A percentile compares a stretch with the other conserved stretches of the same genome.
phyloP scores from a whole-genome alignment of 345 rosid genomes.

The Citrus maxima region DNA sequence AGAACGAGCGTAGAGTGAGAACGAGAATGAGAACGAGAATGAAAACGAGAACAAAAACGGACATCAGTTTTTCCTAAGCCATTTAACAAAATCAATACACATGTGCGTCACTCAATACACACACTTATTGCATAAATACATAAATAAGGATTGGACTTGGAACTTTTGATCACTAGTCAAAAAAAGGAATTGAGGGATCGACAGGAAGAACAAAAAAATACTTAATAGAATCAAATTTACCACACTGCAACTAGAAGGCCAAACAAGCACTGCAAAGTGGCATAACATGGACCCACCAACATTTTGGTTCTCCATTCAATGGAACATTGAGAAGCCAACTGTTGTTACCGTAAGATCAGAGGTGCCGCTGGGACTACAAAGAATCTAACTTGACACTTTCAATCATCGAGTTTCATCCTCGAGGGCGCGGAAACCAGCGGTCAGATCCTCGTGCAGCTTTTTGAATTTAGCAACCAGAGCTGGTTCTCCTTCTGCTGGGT shows the following conservation, averaged over 20 bases:
- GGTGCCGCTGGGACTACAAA: background rate
- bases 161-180: background rate
- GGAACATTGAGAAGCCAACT: conserved; percentile 7
- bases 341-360: background rate
- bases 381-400: background rate
- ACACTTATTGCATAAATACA: conserved; percentile 37
- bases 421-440: conserved; percentile 89
- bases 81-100: background rate
- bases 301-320: background rate
- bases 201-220: background rate
- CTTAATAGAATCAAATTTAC: conserved; percentile 7
- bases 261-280: conserved; percentile 16
- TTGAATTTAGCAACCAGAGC: conserved; percentile 77
- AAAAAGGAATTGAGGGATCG: background rate
- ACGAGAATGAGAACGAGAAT: background rate
- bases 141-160: background rate
- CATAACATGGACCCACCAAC: conserved; percentile 11
- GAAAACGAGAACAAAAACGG: background rate
- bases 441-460: conserved; percentile 84
- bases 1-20: no score
- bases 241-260: conserved; percentile 14
- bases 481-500: conserved; percentile 97
- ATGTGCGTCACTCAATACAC: background rate
- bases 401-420: conserved; percentile 94
- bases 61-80: background rate